Conservation (phyloP, 108 stramenopile species). For the Nitzschia palea region DNA sequence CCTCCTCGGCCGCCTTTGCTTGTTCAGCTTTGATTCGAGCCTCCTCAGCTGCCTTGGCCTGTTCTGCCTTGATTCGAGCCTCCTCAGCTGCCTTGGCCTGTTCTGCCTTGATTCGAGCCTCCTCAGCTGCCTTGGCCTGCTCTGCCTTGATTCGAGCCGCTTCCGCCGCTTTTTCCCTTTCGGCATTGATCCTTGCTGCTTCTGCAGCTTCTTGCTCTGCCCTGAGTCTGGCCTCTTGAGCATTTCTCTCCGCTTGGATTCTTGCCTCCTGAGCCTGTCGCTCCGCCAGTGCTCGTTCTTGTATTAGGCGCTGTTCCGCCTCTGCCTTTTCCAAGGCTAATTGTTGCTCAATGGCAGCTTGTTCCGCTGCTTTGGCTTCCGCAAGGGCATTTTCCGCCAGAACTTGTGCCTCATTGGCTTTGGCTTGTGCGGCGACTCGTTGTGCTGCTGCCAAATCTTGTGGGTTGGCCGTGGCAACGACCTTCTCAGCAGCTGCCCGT, state of each 20-base stretch:
- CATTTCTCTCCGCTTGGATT: neutral
- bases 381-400: neutral
- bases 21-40: conserved; percentile 3
- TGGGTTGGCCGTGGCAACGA: neutral
- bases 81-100: neutral
- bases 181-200: no score
- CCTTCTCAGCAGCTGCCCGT: neutral
- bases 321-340: neutral
- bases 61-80: neutral
- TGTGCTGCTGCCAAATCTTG: neutral
- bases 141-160: no score
- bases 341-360: neutral
- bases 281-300: neutral
- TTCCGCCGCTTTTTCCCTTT: no score
- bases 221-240: neutral
- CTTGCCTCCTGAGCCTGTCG: neutral
- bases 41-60: neutral
- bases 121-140: neutral
- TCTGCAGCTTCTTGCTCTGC: neutral
- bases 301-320: neutral
- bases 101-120: conserved; percentile 3
- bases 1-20: neutral
- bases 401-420: neutral
- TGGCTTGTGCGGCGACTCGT: neutral
- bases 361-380: neutral